Conservation (phyloP, 2,329 filamentous ascomycete genomes). For the Colletotrichum sp. region DNA sequence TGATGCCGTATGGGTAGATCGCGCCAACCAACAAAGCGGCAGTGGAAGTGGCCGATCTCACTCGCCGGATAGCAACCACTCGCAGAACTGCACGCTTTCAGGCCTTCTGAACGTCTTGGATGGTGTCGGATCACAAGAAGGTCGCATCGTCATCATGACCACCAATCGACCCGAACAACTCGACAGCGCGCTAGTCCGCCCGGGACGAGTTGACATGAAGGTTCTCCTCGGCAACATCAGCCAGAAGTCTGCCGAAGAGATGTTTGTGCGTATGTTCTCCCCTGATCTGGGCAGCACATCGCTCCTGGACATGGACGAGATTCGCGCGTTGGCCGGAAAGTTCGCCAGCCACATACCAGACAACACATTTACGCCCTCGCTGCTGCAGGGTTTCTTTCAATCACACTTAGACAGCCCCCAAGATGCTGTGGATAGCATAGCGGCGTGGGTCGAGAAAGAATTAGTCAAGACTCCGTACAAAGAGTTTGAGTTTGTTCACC, state of each 20-base stretch:
- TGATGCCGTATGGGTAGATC: slow-evolving; percentile 45
- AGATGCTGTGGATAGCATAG: slow-evolving; percentile 37
- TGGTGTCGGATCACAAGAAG: slow-evolving; percentile 72
- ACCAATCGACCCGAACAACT: slow-evolving; percentile 71
- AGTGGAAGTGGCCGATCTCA: slow-evolving; percentile 3
- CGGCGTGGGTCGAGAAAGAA: slow-evolving; percentile 41
- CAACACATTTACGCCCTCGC: slow-evolving; percentile 51
- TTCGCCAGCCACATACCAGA: slow-evolving; percentile 60
- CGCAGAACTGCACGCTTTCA: slow-evolving; percentile 56
- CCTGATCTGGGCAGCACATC: slow-evolving; percentile 33
- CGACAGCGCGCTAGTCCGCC: slow-evolving; percentile 67
- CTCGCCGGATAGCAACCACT: not conserved
- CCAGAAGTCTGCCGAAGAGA: slow-evolving; percentile 44
- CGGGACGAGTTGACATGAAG: slow-evolving; percentile 70
- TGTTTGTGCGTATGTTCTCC: slow-evolving; percentile 53
- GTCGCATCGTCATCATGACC: slow-evolving; percentile 76
- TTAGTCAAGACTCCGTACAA: slow-evolving; percentile 29
- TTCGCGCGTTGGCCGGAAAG: slow-evolving; percentile 51
- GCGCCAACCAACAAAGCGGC: slow-evolving; percentile 21
- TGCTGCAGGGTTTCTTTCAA: slow-evolving; percentile 55
- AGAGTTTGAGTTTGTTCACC: slow-evolving; percentile 31
- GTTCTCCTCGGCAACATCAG: slow-evolving; percentile 60
- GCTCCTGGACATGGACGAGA: slow-evolving; percentile 29
- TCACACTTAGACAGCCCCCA: slow-evolving; percentile 44
- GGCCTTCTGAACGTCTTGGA: slow-evolving; percentile 74